Percentiles rank a stretch among this genome's conserved stretches.
These are phyloP conservation scores for Cyberlindnera mississippiensis DNA, from an alignment of 805 yeast species.

Conservation along the genomic window DNA sequence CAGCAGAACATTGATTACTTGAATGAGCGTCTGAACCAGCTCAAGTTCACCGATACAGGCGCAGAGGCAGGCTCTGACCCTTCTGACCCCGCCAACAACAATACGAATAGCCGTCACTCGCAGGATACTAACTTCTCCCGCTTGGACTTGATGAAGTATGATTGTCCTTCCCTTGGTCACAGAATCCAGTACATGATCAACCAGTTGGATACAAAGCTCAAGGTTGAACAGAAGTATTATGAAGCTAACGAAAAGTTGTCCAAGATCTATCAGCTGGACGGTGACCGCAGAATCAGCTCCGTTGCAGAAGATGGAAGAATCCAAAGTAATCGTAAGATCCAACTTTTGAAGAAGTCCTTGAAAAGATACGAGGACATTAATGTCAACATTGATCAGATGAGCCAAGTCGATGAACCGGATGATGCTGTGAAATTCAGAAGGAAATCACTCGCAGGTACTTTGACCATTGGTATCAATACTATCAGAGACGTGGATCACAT, in stretches of 20 bases:
- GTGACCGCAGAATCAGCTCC: slow-evolving; percentile 78
- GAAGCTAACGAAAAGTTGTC: slow-evolving; percentile 90
- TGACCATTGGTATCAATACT: slow-evolving; percentile 68
- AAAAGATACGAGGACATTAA: slow-evolving; percentile 89
- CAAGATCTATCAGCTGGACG: slow-evolving; percentile 82
- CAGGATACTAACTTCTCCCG: slow-evolving; percentile 47
- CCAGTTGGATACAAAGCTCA: slow-evolving; percentile 87
- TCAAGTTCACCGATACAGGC: slow-evolving; percentile 31
- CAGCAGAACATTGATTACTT: slow-evolving; percentile 87
- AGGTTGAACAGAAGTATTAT: slow-evolving; percentile 89
- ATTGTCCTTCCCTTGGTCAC: slow-evolving; percentile 92
- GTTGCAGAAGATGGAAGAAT: slow-evolving; percentile 86
- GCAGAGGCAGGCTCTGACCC: slow-evolving; percentile 6
- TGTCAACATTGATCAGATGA: slow-evolving; percentile 54
- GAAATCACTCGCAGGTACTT: slow-evolving; percentile 77
- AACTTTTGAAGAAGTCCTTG: slow-evolving; percentile 73
- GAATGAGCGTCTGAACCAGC: slow-evolving; percentile 67
- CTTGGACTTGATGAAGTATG: slow-evolving; percentile 82
- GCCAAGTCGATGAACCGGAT: slow-evolving; percentile 49
- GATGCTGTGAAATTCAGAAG: slow-evolving; percentile 72
- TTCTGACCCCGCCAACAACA: slow-evolving; percentile 5
- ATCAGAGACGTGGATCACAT: slow-evolving; percentile 91
- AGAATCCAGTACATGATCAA: slow-evolving; percentile 94
- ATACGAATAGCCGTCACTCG: slow-evolving; percentile 12
- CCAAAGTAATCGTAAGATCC: slow-evolving; percentile 84